Evolutionary conservation across 139 green algal species (phyloP).

Genomic region (Penium margaritaceum): DNA sequence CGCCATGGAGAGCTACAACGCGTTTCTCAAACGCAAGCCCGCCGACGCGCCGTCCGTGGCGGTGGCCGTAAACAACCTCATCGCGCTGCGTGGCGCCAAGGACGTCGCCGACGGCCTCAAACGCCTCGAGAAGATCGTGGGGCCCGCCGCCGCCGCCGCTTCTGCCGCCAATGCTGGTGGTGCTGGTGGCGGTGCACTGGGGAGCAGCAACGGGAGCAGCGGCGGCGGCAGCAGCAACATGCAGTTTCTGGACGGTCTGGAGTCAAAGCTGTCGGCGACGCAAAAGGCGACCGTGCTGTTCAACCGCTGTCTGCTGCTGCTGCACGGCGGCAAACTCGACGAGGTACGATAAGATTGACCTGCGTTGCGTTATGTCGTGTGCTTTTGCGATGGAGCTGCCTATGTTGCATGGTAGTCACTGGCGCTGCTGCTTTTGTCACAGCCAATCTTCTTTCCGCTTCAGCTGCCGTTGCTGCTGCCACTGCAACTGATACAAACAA

Average conservation of each 20-base stretch:
- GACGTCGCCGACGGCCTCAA: constrained; percentile 56
- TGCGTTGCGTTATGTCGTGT: no score
- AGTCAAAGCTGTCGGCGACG: constrained; percentile 54
- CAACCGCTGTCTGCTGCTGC: constrained; percentile 63
- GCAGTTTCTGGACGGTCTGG: constrained; percentile 46
- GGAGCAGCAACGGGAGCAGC: neutral
- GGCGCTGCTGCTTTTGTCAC: no score
- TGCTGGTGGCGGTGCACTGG: neutral
- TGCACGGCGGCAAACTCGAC: constrained; percentile 58
- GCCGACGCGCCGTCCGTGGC: constrained; percentile 53
- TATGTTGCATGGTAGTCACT: no score
- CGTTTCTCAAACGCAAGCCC: constrained; percentile 37
- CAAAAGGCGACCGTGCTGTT: constrained; percentile 65
- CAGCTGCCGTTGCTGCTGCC: no score
- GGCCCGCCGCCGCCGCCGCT: no score
- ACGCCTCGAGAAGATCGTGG: constrained; percentile 58
- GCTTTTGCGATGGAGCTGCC: no score
- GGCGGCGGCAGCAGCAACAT: neutral
- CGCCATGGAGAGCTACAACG: constrained; percentile 33
- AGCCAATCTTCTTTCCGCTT: no score
- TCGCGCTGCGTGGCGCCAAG: constrained; percentile 32
- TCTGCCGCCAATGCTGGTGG: no score
- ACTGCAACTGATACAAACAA: no score
- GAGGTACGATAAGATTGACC: no score
- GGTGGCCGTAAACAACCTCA: constrained; percentile 67